Conservation (phyloP, 257 asterid genomes). For the Scutellaria barbata region DNA sequence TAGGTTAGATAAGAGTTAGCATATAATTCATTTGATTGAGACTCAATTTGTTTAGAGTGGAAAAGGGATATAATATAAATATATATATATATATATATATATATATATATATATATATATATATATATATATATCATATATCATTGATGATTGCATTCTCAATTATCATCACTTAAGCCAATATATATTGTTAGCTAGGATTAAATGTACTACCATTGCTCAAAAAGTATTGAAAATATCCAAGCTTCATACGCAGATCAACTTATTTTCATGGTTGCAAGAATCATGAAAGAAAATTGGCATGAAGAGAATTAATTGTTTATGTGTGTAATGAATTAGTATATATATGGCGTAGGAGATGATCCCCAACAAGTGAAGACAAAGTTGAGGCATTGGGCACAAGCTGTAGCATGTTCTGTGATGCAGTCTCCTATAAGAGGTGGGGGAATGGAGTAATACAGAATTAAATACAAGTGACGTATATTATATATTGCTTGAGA, state of each 20-base stretch:
- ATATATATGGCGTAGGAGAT: constrained; percentile 46
- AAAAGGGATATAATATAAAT: too few relatives aligned
- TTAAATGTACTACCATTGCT: too few relatives aligned
- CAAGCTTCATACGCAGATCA: too few relatives aligned
- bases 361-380: constrained; percentile 69
- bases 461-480: not conserved
- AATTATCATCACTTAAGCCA: too few relatives aligned
- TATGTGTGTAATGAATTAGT: not conserved
- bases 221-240: too few relatives aligned
- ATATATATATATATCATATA: not conserved
- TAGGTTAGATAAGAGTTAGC: too few relatives aligned
- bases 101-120: not conserved
- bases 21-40: too few relatives aligned
- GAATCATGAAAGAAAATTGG: not conserved
- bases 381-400: constrained; percentile 81
- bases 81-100: not conserved
- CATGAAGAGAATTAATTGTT: too few relatives aligned
- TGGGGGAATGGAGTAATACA: constrained; percentile 21
- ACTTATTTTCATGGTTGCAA: not conserved
- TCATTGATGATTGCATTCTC: too few relatives aligned
- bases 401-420: constrained; percentile 76
- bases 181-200: too few relatives aligned
- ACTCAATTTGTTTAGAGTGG: too few relatives aligned
- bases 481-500: not conserved
- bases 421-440: constrained; percentile 53